Evolutionary conservation across 805 yeast genomes (phyloP), one percentile per base, ranked within the genome.

Genomic region (Nakazawaea peltata): DNA sequence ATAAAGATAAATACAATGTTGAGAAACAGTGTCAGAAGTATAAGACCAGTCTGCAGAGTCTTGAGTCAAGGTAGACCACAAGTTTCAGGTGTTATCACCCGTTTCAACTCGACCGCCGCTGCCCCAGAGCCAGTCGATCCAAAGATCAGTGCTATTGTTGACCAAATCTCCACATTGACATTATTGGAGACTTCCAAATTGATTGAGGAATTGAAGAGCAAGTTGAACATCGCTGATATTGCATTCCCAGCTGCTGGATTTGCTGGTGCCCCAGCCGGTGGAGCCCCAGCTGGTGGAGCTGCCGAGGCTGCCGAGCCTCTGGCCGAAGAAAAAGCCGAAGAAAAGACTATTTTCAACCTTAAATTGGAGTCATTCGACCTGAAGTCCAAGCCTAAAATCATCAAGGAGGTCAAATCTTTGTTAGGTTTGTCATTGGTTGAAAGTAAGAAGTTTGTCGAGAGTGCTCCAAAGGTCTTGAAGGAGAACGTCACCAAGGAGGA

Each of bases 401-500:
- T 92, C 59, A 92, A 92, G 70, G 98, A 92, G 67, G 94, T 92
- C 50, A 92, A 92, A 70, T 71, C 81, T 42, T 67, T 90, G 54
- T 72, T 92, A 53, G 96, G 96, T 12, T 71, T 92, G 51, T 85
- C 95, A 5, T 72, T 92, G 49, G 98, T 92, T 42, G 97, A 92
- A 59, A 84, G 97, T 43, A 92, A 92, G 78, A 92, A 92, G 68
- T 84, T 92, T 47, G 99, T 92, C 40, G 99, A 92, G 69, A 65
- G 86, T 51, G 97, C 99, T 43, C 99, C 99, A 50, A 92, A 92
- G 72, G 69, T 83, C 30, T 70, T 92, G 61, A 92, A 92, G 69
- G 99, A 92, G 51, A 86, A 87, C 51, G 87, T 92, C 42, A 81
- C 94, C 43, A 92, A 92, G 72, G 99, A 66, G 57, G 99, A 92